Conservation (phyloP, 75 land plant genomes). For the Adiantum capillusveneris region DNA sequence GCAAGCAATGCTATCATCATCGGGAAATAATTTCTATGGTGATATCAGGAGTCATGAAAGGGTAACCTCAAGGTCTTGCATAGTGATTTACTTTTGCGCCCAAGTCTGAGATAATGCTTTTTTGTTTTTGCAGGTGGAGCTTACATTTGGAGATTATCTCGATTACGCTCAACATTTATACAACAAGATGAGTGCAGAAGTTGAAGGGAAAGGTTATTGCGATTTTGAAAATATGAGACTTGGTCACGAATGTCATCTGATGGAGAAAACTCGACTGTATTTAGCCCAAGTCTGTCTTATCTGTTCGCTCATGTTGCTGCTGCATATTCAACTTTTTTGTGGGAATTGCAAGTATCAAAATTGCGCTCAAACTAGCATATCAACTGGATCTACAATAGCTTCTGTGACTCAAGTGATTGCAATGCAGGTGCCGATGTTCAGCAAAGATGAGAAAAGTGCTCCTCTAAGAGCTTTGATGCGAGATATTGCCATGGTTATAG, state of each 20-base stretch:
- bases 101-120: background rate
- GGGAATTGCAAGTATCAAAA: background rate
- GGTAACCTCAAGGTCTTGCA: slow-evolving; percentile 29
- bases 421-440: slow-evolving; percentile 28
- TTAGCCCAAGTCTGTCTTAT: slow-evolving; percentile 4
- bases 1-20: slow-evolving; percentile 75
- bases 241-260: background rate
- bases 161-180: slow-evolving; percentile 1
- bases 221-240: background rate
- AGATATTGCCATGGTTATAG: slow-evolving; percentile 18
- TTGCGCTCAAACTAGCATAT: too few species aligned
- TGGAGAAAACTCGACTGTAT: background rate
- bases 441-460: slow-evolving; percentile 17
- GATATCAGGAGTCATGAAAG: slow-evolving; percentile 86
- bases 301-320: background rate
- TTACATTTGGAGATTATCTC: slow-evolving; percentile 7
- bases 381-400: background rate
- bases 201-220: background rate
- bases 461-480: slow-evolving; percentile 12
- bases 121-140: background rate
- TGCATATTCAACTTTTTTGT: background rate
- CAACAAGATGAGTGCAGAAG: background rate
- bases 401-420: background rate
- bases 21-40: slow-evolving; percentile 78
- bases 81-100: too few species aligned